Conservation (phyloP, 495 filamentous ascomycete genomes). For the Penicillium tannophilum region DNA sequence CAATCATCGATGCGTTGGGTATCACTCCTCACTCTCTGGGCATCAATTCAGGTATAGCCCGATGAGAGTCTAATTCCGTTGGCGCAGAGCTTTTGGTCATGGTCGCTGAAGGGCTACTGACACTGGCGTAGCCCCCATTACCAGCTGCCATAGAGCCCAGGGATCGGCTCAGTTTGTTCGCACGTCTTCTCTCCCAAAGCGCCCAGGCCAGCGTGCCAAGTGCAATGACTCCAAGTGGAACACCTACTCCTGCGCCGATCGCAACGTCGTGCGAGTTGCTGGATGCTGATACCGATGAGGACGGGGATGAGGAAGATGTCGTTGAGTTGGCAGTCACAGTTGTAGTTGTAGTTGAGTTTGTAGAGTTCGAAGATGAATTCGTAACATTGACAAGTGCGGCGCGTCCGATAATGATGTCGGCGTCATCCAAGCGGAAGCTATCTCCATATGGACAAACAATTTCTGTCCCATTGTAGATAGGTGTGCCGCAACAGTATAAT, state of each 20-base stretch:
- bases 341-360: slow-evolving; percentile 14
- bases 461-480: slow-evolving; percentile 14
- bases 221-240: slow-evolving; percentile 33
- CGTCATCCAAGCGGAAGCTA: slow-evolving; percentile 25
- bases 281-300: slow-evolving; percentile 31
- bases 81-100: slow-evolving; percentile 10
- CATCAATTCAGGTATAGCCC: slow-evolving; percentile 18
- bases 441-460: slow-evolving; percentile 25
- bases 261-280: slow-evolving; percentile 23
- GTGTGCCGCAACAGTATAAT: slow-evolving; percentile 35
- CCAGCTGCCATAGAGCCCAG: slow-evolving; percentile 1
- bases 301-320: slow-evolving; percentile 16
- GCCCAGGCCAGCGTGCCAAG: slow-evolving; percentile 34
- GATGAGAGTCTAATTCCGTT: slow-evolving; percentile 13
- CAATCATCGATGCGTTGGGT: neutral
- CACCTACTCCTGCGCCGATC: slow-evolving; percentile 32
- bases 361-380: slow-evolving; percentile 4
- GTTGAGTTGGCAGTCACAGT: slow-evolving; percentile 30
- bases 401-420: slow-evolving; percentile 19
- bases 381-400: slow-evolving; percentile 26
- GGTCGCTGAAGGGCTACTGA: neutral
- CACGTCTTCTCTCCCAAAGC: slow-evolving; percentile 26
- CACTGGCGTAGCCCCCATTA: neutral
- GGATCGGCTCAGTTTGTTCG: slow-evolving; percentile 12
- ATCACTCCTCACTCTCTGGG: slow-evolving; percentile 13